Evolutionary conservation across 2,329 filamentous ascomycete genomes (phyloP).

Genomic region (Aspergillus terreus): DNA sequence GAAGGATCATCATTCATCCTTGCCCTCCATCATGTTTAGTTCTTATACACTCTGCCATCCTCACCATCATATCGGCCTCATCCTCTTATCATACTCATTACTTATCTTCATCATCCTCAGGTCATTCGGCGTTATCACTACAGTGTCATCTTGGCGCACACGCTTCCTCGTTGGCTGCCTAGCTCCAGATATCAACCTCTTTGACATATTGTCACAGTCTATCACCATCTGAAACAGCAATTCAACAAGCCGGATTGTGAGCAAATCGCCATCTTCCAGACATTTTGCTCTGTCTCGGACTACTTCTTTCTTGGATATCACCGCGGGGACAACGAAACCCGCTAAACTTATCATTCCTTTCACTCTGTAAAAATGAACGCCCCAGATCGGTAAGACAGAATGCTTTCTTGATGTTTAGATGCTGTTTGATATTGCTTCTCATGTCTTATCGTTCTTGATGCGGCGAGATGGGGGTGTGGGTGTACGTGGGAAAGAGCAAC

Average conservation of each 20-base stretch:
- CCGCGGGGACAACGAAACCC: neutral
- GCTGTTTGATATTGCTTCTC: too few species aligned
- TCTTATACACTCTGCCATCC: neutral
- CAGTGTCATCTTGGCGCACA: too few species aligned
- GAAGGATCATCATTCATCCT: conserved; percentile 4
- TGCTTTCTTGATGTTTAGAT: neutral
- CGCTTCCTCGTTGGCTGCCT: too few species aligned
- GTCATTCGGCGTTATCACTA: too few species aligned
- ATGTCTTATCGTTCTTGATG: neutral
- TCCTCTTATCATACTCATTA: too few species aligned
- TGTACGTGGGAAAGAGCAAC: too few species aligned
- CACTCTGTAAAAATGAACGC: conserved; percentile 46
- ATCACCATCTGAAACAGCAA: too few species aligned
- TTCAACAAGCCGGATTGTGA: too few species aligned
- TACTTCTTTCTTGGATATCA: neutral
- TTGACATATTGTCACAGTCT: too few species aligned
- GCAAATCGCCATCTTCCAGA: too few species aligned
- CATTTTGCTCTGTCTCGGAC: neutral
- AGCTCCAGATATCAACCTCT: too few species aligned
- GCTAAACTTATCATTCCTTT: neutral
- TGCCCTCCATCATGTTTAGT: neutral
- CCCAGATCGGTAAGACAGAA: conserved; percentile 37
- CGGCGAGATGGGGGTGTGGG: neutral
- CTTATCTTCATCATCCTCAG: too few species aligned
- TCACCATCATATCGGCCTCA: neutral